These are phyloP conservation scores for Fusarium abutilonis DNA, from an alignment of 2,329 filamentous ascomycete species.

Conservation along the genomic window DNA sequence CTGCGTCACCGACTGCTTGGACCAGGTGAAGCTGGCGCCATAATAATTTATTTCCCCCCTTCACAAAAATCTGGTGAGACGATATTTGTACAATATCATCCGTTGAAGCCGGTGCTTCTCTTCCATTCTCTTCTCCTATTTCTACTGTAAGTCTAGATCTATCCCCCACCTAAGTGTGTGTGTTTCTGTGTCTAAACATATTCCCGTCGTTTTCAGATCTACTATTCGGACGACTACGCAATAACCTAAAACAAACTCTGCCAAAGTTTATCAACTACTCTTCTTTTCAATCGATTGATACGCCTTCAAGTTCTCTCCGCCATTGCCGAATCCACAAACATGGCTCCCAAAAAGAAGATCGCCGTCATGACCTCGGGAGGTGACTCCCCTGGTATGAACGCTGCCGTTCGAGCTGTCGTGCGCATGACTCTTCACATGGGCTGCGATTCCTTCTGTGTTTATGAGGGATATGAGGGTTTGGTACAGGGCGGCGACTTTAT, in stretches of 20 bases:
- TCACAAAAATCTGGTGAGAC: slow-evolving; percentile 37
- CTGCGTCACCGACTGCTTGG: slow-evolving; percentile 40
- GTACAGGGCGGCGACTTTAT: slow-evolving; percentile 91
- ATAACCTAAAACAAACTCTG: slow-evolving; percentile 44
- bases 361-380: slow-evolving; percentile 95
- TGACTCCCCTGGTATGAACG: slow-evolving; percentile 96
- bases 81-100: slow-evolving; percentile 42
- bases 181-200: slow-evolving; percentile 42
- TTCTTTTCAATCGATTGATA: slow-evolving; percentile 21
- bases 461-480: slow-evolving; percentile 95
- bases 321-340: slow-evolving; percentile 47
- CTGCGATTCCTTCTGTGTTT: slow-evolving; percentile 82
- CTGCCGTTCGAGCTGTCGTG: slow-evolving; percentile 87
- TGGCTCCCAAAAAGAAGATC: slow-evolving; percentile 72
- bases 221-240: slow-evolving; percentile 42
- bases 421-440: slow-evolving; percentile 88
- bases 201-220: slow-evolving; percentile 37
- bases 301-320: slow-evolving; percentile 16
- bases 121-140: slow-evolving; percentile 23
- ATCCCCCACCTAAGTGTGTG: slow-evolving; percentile 14
- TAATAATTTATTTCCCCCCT: slow-evolving; percentile 41
- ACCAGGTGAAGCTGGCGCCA: slow-evolving; percentile 45
- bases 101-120: slow-evolving; percentile 25
- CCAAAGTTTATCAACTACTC: slow-evolving; percentile 36
- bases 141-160: slow-evolving; percentile 27